A percentile compares a stretch with the other conserved stretches of the same genome.
Evolutionary conservation across 192 early-diverging fungal species (phyloP).

Genomic region (Mortierella antarctica): DNA sequence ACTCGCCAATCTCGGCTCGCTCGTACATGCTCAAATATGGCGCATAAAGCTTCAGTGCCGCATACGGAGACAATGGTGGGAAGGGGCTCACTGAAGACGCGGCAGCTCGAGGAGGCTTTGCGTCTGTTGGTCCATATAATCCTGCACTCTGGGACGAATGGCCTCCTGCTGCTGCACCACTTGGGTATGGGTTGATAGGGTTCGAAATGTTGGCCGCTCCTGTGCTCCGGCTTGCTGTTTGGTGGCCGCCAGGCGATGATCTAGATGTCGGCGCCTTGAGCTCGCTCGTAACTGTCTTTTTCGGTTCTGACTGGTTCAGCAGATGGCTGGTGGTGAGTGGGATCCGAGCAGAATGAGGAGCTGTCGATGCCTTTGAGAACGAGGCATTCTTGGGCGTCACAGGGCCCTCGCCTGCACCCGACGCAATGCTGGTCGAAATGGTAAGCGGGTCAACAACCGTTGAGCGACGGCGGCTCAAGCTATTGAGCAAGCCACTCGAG

Average conservation of each 20-base stretch:
- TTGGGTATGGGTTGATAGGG: conserved; percentile 16
- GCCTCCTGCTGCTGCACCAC: background rate
- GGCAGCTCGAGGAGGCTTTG: conserved; percentile 20
- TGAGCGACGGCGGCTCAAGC: conserved; percentile 38
- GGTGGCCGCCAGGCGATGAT: conserved; percentile 14
- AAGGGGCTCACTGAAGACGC: conserved; percentile 40
- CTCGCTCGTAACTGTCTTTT: conserved; percentile 25
- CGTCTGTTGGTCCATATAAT: conserved; percentile 17
- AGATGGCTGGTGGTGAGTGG: conserved; percentile 22
- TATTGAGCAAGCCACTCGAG: conserved; percentile 39
- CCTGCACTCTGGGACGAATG: background rate
- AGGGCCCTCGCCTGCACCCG: conserved; percentile 2
- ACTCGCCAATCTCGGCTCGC: conserved; percentile 87
- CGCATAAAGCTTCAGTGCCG: conserved; percentile 73
- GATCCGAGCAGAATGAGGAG: conserved; percentile 15
- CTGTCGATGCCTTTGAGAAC: conserved; percentile 22
- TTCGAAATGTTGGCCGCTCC: conserved; percentile 5
- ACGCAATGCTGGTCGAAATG: conserved; percentile 17
- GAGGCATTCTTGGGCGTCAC: conserved; percentile 14
- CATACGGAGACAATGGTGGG: conserved; percentile 68
- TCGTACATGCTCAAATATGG: conserved; percentile 87
- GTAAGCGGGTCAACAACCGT: conserved; percentile 33
- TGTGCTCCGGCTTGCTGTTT: background rate
- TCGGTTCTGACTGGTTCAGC: conserved; percentile 27
- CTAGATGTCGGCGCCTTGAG: conserved; percentile 25